Conservation (phyloP, 129 eudicot species). For the Artemisia argyi region DNA sequence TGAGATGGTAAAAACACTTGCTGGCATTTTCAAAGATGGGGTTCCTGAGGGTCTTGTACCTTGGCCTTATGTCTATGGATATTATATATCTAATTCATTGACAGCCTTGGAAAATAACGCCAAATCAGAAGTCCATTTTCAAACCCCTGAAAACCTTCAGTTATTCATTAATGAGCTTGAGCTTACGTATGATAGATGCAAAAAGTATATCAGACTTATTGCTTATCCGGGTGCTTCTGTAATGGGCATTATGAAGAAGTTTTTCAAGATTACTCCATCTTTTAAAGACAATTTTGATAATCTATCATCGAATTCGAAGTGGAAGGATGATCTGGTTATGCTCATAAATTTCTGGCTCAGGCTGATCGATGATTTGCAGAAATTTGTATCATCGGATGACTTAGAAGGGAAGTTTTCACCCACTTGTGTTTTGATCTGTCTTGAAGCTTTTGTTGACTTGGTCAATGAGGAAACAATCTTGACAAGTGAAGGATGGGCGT, state of each 20-base stretch:
- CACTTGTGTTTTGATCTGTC: slow-evolving; percentile 44
- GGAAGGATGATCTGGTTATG: slow-evolving; percentile 67
- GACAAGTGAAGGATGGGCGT: slow-evolving; percentile 66
- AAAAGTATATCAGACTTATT: slow-evolving; percentile 50
- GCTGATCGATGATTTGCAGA: slow-evolving; percentile 56
- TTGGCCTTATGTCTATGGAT: slow-evolving; percentile 63
- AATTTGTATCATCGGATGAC: slow-evolving; percentile 30
- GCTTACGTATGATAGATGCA: slow-evolving; percentile 58
- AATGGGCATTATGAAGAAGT: slow-evolving; percentile 53
- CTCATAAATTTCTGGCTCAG: slow-evolving; percentile 72
- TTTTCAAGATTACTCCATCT: slow-evolving; percentile 55
- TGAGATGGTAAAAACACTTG: slow-evolving; percentile 66
- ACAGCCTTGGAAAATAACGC: slow-evolving; percentile 55
- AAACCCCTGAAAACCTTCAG: slow-evolving; percentile 57
- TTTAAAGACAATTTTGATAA: slow-evolving; percentile 30
- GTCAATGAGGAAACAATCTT: slow-evolving; percentile 50
- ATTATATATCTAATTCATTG: slow-evolving; percentile 55
- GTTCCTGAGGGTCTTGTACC: slow-evolving; percentile 59
- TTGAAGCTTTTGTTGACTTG: slow-evolving; percentile 58
- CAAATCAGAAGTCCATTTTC: slow-evolving; percentile 41
- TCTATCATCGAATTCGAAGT: slow-evolving; percentile 41
- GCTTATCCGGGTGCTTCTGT: slow-evolving; percentile 45
- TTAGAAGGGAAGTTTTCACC: slow-evolving; percentile 49
- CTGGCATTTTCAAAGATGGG: slow-evolving; percentile 34
- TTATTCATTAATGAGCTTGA: slow-evolving; percentile 63